phyloP scores from a whole-genome alignment of 805 yeast species.

The Tetrapisispora nanseiensis region DNA sequence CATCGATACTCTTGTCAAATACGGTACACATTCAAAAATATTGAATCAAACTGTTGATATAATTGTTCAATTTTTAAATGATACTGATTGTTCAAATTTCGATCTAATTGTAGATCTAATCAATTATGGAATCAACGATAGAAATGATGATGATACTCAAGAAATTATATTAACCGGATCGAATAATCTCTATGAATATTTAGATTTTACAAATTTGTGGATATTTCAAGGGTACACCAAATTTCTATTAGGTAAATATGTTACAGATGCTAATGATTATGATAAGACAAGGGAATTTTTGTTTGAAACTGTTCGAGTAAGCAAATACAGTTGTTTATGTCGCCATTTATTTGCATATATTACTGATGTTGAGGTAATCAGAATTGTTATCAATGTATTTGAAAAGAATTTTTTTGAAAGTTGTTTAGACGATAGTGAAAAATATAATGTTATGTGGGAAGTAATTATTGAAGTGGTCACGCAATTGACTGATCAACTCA shows the following conservation, averaged over 20 bases:
- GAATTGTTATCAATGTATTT: slow-evolving; percentile 12
- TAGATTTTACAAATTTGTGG: slow-evolving; percentile 28
- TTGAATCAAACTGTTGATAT: slow-evolving; percentile 7
- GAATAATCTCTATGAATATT: slow-evolving; percentile 8
- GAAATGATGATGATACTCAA: slow-evolving; percentile 4
- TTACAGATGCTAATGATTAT: not conserved
- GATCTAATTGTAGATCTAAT: slow-evolving; percentile 13
- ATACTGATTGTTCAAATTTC: slow-evolving; percentile 3
- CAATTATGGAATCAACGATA: slow-evolving; percentile 8
- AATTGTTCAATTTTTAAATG: slow-evolving; percentile 9
- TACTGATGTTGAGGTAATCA: slow-evolving; percentile 7
- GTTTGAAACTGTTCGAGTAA: slow-evolving; percentile 13
- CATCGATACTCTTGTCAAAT: slow-evolving; percentile 12
- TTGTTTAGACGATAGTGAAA: slow-evolving; percentile 7
- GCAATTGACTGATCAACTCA: slow-evolving; percentile 15
- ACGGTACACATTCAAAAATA: slow-evolving; percentile 15
- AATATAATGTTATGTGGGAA: slow-evolving; percentile 8
- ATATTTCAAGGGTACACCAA: slow-evolving; percentile 22
- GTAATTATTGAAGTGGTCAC: slow-evolving; percentile 19
- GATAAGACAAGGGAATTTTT: slow-evolving; percentile 8
- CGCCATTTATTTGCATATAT: slow-evolving; percentile 21
- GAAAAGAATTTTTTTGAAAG: slow-evolving; percentile 20
- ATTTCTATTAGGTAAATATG: slow-evolving; percentile 8
- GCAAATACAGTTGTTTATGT: slow-evolving; percentile 19
- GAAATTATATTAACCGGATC: slow-evolving; percentile 6